Conservation (phyloP, 805 yeast genomes). For the Komagataella pseudopastoris region DNA sequence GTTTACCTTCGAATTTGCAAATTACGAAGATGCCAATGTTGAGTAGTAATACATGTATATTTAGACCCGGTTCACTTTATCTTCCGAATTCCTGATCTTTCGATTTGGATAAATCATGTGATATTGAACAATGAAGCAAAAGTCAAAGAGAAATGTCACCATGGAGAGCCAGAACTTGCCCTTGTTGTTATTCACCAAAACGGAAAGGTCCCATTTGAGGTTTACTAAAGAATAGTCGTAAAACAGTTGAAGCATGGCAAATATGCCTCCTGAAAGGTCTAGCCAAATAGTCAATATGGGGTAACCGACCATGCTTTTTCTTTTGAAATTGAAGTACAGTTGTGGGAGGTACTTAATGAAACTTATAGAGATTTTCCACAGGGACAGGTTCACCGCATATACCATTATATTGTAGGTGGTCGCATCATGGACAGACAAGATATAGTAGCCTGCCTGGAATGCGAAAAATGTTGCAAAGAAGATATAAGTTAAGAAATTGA, state of each 20-base stretch:
- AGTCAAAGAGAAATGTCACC: slow-evolving; percentile 19
- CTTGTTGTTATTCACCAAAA: slow-evolving; percentile 21
- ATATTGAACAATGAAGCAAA: slow-evolving; percentile 15
- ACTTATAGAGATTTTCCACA: slow-evolving; percentile 29
- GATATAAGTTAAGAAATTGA: slow-evolving; percentile 9
- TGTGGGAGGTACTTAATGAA: slow-evolving; percentile 39
- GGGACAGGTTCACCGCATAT: slow-evolving; percentile 26
- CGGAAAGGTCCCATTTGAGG: slow-evolving; percentile 10
- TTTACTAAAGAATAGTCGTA: slow-evolving; percentile 22
- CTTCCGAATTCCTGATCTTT: background rate
- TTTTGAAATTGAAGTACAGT: slow-evolving; percentile 23
- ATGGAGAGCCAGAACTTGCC: slow-evolving; percentile 28
- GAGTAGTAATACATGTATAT: background rate
- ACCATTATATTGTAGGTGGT: slow-evolving; percentile 8
- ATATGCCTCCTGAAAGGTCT: slow-evolving; percentile 28
- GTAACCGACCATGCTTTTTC: slow-evolving; percentile 32
- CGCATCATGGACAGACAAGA: slow-evolving; percentile 7
- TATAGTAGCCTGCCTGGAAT: slow-evolving; percentile 9
- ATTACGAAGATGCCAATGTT: background rate
- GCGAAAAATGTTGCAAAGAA: slow-evolving; percentile 6
- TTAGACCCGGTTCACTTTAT: background rate
- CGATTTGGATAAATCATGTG: background rate
- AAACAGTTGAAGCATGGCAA: slow-evolving; percentile 23
- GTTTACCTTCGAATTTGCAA: background rate
- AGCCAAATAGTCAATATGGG: slow-evolving; percentile 23